Evolutionary conservation across 441 rosid species (phyloP).

Genomic region (Populus hybrid): DNA sequence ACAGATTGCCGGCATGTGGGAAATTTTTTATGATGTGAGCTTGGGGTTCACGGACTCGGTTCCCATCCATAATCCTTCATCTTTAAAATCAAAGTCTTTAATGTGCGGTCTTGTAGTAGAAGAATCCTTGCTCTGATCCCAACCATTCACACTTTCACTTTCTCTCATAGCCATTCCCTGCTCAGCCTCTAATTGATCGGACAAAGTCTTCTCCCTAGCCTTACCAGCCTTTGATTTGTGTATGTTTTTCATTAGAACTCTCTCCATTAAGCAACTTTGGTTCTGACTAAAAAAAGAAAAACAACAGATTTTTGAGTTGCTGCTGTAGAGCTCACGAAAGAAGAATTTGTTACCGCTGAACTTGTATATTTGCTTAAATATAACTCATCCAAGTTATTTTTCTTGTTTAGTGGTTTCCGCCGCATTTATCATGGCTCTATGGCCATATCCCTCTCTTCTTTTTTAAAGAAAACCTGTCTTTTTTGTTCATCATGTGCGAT

Average conservation of each 20-base stretch:
- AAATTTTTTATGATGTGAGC: conserved; percentile 57
- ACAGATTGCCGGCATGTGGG: conserved; percentile 68
- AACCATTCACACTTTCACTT: conserved; percentile 29
- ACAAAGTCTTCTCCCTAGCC: background rate
- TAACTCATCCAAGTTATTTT: background rate
- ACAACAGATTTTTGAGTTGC: background rate
- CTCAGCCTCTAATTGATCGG: conserved; percentile 50
- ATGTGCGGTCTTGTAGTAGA: conserved; percentile 35
- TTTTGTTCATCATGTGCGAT: no score
- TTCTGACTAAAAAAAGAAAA: background rate
- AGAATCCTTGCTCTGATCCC: conserved; percentile 30
- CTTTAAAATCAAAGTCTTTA: conserved; percentile 84
- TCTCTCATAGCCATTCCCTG: conserved; percentile 54
- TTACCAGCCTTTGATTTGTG: background rate
- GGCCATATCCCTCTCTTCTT: background rate
- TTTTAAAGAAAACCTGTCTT: no score
- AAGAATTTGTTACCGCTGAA: background rate
- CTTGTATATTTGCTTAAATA: background rate
- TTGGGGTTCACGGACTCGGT: conserved; percentile 61
- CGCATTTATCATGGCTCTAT: background rate
- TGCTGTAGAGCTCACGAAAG: background rate
- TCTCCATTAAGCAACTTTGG: background rate
- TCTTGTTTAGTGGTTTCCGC: background rate
- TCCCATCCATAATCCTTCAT: conserved; percentile 76
- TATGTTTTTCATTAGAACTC: background rate